Percentiles rank a stretch among this genome's conserved stretches.
Conservation (phyloP, 495 filamentous ascomycete genomes). For the Hypoxylon perforatum region DNA sequence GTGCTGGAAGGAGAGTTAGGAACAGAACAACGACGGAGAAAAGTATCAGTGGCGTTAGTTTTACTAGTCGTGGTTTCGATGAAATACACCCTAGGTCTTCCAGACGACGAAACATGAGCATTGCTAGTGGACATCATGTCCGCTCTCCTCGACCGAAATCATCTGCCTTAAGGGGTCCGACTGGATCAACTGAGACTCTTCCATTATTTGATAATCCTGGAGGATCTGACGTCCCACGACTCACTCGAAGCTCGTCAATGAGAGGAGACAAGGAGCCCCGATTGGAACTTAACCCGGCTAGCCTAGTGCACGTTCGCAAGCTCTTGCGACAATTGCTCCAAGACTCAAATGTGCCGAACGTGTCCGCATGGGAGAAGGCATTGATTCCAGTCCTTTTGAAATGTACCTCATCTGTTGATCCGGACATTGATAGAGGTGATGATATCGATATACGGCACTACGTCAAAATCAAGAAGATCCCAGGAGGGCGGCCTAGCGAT, state of each 20-base stretch:
- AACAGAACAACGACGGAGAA: constrained; percentile 75
- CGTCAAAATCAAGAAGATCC: constrained; percentile 96
- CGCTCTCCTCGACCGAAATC: constrained; percentile 74
- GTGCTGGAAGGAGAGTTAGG: constrained; percentile 76
- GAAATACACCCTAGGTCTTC: constrained; percentile 68
- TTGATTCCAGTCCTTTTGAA: constrained; percentile 91
- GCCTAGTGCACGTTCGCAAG: constrained; percentile 85
- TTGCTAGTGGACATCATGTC: constrained; percentile 72
- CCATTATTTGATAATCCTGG: constrained; percentile 51
- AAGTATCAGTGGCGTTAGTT: constrained; percentile 69
- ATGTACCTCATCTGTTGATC: constrained; percentile 94
- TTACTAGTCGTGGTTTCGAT: constrained; percentile 64
- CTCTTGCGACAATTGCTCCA: constrained; percentile 84
- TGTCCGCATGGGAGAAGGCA: constrained; percentile 86
- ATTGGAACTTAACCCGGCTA: constrained; percentile 85
- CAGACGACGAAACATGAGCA: constrained; percentile 81
- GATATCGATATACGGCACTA: constrained; percentile 99
- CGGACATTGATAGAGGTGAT: constrained; percentile 87
- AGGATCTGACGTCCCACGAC: constrained; percentile 60
- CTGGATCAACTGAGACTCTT: constrained; percentile 55
- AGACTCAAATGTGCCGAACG: constrained; percentile 78
- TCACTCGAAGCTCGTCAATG: constrained; percentile 87
- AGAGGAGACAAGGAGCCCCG: constrained; percentile 77
- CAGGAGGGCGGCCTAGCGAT: constrained; percentile 88
- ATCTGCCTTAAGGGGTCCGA: constrained; percentile 51